Percentiles rank a stretch among this genome's conserved stretches.
Evolutionary conservation across 345 rosid genomes (phyloP).

Genomic region (Eucalyptus victrix): DNA sequence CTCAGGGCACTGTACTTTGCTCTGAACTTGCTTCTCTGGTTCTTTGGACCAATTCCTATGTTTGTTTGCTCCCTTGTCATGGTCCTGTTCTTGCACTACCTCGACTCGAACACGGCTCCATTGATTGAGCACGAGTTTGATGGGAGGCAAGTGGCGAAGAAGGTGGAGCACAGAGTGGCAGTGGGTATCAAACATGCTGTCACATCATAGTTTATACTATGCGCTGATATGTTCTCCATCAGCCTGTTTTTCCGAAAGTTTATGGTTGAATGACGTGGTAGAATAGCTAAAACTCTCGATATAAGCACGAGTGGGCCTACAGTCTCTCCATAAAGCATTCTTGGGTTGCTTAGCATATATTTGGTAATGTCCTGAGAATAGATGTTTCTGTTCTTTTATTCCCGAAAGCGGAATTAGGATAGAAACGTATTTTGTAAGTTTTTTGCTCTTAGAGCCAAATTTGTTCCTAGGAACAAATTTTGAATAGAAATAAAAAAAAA

Average conservation of each 20-base stretch:
- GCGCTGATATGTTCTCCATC: not conserved
- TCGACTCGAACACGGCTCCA: constrained; percentile 42
- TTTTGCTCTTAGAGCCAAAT: no score
- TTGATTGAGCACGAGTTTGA: constrained; percentile 22
- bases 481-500: accelerated
- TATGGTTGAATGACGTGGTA: not conserved
- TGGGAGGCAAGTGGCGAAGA: not conserved
- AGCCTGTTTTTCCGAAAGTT: not conserved
- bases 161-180: not conserved
- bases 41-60: constrained; percentile 87
- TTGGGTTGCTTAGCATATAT: no score
- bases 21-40: constrained; percentile 54
- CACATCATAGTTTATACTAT: not conserved
- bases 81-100: constrained; percentile 38
- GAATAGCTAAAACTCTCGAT: not conserved
- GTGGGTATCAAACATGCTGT: not conserved
- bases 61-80: constrained; percentile 39
- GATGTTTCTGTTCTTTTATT: no score
- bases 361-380: no score
- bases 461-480: accelerated
- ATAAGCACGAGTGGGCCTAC: not conserved
- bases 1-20: constrained; percentile 80
- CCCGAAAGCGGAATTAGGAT: accelerated
- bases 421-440: no score
- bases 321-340: not conserved